A percentile compares a stretch with the other conserved stretches of the same genome.
Conservation (phyloP, 2,329 filamentous ascomycete genomes). For the Alternaria gansuensis region DNA sequence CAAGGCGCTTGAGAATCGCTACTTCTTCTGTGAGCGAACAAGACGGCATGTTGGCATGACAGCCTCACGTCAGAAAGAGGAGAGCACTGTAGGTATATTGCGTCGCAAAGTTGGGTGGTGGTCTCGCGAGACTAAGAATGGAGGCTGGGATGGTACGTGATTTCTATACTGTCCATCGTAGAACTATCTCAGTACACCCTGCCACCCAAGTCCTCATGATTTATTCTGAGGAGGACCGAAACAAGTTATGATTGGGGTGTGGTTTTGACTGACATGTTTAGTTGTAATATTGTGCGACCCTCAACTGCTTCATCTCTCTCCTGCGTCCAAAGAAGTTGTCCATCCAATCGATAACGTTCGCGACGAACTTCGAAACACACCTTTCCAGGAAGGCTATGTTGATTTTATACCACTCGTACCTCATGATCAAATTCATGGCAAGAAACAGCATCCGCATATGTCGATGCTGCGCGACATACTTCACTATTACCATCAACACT, state of each 20-base stretch:
- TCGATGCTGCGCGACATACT: conserved; percentile 44
- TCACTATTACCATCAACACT: conserved; percentile 40
- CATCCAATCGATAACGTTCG: conserved; percentile 9
- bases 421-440: conserved; percentile 1
- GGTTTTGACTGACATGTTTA: conserved; percentile 15
- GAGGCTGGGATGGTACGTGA: conserved; percentile 47
- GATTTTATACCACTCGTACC: conserved; percentile 39
- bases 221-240: neutral
- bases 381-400: conserved; percentile 46
- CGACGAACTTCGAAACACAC: conserved; percentile 23
- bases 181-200: neutral
- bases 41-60: conserved; percentile 49
- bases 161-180: neutral
- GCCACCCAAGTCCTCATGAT: too few relatives aligned
- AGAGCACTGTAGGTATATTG: conserved; percentile 43
- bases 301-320: conserved; percentile 31
- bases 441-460: conserved; percentile 32
- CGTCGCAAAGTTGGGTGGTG: conserved; percentile 47
- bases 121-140: conserved; percentile 30
- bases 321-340: conserved; percentile 27
- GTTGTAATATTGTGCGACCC: conserved; percentile 49
- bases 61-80: conserved; percentile 33
- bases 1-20: conserved; percentile 34
- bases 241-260: neutral
- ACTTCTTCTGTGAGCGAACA: conserved; percentile 43